phyloP scores from a whole-genome alignment of 108 stramenopile genomes.

The Cyclostephanos tholiformis region DNA sequence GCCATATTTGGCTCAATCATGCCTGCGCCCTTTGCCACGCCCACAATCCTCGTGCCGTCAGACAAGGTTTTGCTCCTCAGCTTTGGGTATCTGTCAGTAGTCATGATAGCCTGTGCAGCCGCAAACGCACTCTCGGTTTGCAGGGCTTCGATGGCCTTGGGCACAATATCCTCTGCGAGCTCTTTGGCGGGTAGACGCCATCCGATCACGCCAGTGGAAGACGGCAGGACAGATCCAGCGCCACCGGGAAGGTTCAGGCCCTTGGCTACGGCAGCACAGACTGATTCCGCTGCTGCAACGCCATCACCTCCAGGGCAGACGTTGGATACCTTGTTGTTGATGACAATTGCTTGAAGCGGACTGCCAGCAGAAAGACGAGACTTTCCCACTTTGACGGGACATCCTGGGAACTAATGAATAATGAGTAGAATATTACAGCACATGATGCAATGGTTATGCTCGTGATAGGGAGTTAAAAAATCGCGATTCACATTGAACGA shows the following conservation, averaged over 20 bases:
- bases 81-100: slow-evolving; percentile 87
- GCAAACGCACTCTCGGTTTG: slow-evolving; percentile 80
- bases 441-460: slow-evolving; percentile 1
- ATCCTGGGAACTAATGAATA: slow-evolving; percentile 84
- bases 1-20: slow-evolving; percentile 99
- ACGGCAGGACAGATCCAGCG: slow-evolving; percentile 82
- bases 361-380: slow-evolving; percentile 69
- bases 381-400: slow-evolving; percentile 89
- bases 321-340: slow-evolving; percentile 97
- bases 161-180: slow-evolving; percentile 79
- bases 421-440: background rate
- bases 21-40: slow-evolving; percentile 96
- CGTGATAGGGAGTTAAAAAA: background rate
- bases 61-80: slow-evolving; percentile 79
- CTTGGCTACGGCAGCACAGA: slow-evolving; percentile 86
- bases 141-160: slow-evolving; percentile 69
- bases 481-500: background rate
- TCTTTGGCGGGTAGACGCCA: slow-evolving; percentile 94
- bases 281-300: slow-evolving; percentile 83
- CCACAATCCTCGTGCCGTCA: slow-evolving; percentile 79
- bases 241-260: slow-evolving; percentile 73
- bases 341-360: slow-evolving; percentile 91
- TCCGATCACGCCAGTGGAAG: slow-evolving; percentile 96
- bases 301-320: slow-evolving; percentile 93
- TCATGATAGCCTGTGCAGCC: slow-evolving; percentile 89